phyloP scores from a whole-genome alignment of 2,329 filamentous ascomycete species.

The Dothidotthia symphoricarpi region DNA sequence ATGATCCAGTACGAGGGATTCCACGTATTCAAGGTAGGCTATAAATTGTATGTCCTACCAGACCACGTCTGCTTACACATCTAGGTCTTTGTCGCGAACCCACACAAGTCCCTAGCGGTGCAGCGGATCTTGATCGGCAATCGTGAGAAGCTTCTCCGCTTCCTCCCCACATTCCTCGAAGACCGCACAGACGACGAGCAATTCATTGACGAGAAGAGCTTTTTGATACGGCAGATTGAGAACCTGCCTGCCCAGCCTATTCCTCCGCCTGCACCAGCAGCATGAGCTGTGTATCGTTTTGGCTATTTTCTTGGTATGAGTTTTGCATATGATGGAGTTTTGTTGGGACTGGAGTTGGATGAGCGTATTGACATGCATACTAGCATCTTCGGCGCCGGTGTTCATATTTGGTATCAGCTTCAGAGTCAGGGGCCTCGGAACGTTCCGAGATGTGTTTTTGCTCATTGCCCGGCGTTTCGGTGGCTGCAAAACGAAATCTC shows the following conservation, averaged over 20 bases:
- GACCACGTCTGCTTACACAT: too few species aligned
- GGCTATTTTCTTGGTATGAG: conserved; percentile 2
- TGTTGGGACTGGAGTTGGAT: background rate
- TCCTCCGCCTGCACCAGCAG: conserved; percentile 22
- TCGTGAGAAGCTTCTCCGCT: conserved; percentile 82
- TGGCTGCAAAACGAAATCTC: too few species aligned
- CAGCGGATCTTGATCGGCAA: conserved; percentile 97
- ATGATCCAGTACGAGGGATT: conserved; percentile 99
- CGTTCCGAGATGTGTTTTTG: background rate
- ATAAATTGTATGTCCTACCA: too few species aligned
- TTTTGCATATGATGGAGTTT: conserved; percentile 15
- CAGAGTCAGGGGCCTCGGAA: background rate
- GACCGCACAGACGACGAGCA: conserved; percentile 97
- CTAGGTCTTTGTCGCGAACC: conserved; percentile 93
- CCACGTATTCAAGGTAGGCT: conserved; percentile 84
- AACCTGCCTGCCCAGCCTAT: conserved; percentile 38
- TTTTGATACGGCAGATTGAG: conserved; percentile 90
- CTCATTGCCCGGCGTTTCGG: too few species aligned
- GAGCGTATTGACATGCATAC: conserved; percentile 1
- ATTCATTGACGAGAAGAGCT: conserved; percentile 97
- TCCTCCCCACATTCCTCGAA: conserved; percentile 87
- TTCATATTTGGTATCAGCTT: conserved; percentile 3
- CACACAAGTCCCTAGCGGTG: conserved; percentile 94
- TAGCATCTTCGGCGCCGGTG: conserved; percentile 5
- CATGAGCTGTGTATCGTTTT: conserved; percentile 4